phyloP scores from a whole-genome alignment of 768 basidiomycete species.

The Scleroderma citrinum region DNA sequence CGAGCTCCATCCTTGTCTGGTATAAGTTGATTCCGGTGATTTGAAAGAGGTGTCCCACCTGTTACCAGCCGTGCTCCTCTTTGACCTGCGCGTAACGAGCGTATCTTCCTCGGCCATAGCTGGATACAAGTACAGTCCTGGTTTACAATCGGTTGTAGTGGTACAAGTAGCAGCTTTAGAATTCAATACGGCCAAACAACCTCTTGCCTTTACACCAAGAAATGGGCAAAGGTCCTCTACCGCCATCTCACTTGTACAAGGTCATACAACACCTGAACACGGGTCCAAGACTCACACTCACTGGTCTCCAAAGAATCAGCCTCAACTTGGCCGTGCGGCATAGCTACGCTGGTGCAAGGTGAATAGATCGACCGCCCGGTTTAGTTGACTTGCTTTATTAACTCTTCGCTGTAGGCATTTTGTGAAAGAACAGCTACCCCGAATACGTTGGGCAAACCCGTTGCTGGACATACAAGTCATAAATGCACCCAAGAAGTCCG shows the following conservation, averaged over 20 bases:
- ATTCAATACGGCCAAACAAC: neutral
- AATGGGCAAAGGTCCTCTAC: constrained; percentile 29
- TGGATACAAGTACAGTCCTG: neutral
- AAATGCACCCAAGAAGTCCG: constrained; percentile 44
- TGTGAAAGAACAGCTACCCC: constrained; percentile 69
- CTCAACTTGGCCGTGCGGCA: constrained; percentile 56
- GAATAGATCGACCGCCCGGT: constrained; percentile 12
- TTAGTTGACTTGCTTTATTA: neutral
- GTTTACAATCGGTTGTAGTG: too few species aligned
- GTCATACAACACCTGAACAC: constrained; percentile 47
- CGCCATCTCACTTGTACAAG: constrained; percentile 50
- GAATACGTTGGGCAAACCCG: constrained; percentile 76
- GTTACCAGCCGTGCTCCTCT: constrained; percentile 74
- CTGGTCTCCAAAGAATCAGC: constrained; percentile 44
- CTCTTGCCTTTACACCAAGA: neutral
- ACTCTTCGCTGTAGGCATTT: constrained; percentile 50
- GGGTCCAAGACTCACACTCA: constrained; percentile 45
- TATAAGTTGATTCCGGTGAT: constrained; percentile 3
- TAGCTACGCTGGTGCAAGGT: constrained; percentile 76
- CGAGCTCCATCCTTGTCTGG: constrained; percentile 61
- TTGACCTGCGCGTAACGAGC: constrained; percentile 55
- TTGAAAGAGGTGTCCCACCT: constrained; percentile 36
- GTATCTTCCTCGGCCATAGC: neutral
- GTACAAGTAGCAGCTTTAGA: too few species aligned
- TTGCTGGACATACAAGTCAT: constrained; percentile 53